phyloP scores from a whole-genome alignment of 2,329 filamentous ascomycete genomes.

The Microdochium bolleyi region DNA sequence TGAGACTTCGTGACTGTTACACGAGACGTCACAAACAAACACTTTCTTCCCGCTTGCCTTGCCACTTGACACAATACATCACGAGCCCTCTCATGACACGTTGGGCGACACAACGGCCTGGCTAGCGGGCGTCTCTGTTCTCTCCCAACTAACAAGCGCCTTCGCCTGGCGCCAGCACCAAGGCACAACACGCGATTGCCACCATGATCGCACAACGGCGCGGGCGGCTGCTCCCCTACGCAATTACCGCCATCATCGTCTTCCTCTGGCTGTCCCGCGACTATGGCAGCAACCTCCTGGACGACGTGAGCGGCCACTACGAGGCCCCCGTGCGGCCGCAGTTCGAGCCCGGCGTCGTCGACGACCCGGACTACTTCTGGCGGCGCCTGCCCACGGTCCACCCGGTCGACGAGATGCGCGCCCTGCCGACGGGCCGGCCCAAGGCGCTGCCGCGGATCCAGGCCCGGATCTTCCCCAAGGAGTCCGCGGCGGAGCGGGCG shows the following conservation, averaged over 20 bases:
- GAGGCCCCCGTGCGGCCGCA: neutral
- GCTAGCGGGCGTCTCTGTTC: too few relatives aligned
- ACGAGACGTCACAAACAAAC: too few relatives aligned
- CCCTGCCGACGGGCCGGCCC: conserved; percentile 12
- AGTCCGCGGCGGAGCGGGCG: conserved; percentile 7
- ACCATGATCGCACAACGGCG: neutral
- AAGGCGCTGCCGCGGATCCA: conserved; percentile 12
- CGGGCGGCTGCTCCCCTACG: neutral
- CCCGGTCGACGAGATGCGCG: conserved; percentile 11
- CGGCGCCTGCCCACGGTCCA: conserved; percentile 13
- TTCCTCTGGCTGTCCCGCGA: neutral
- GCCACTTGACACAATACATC: too few relatives aligned
- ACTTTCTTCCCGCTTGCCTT: too few relatives aligned
- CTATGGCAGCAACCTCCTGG: neutral
- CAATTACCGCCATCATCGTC: neutral
- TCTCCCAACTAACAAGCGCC: too few relatives aligned
- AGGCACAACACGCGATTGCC: neutral
- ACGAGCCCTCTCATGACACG: too few relatives aligned
- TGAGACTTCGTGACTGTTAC: too few relatives aligned
- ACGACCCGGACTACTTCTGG: conserved; percentile 17
- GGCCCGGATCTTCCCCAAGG: conserved; percentile 6
- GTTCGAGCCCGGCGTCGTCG: conserved; percentile 6
- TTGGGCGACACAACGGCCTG: too few relatives aligned
- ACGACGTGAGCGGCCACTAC: neutral
- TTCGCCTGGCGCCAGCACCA: too few relatives aligned